Evolutionary conservation across 495 filamentous ascomycete genomes (phyloP), one percentile per base, ranked within the genome.

Genomic region (Viridothelium virens): DNA sequence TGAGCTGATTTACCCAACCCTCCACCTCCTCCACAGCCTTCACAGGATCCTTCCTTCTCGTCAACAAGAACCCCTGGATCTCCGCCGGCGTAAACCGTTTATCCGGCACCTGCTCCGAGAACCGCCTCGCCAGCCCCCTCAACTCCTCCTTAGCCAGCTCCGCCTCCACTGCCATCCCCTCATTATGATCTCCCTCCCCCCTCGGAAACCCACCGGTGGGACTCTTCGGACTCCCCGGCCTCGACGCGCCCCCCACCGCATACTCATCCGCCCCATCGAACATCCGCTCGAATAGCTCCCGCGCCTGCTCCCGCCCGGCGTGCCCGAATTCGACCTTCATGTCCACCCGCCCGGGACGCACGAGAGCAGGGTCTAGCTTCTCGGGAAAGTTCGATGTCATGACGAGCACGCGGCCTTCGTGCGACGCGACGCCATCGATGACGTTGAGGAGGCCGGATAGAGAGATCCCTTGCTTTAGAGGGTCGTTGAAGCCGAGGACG

Each of bases 341-440:
- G 70, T 95, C 91, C 4, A 92, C 84, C 2, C 91, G 82, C 1
- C 89, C 90, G 0, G 89, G 88, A 1, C 91, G 83, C 65, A 91
- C 86, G 12, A 95, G 80, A 1, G 91, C 91, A 2, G 83, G 78
- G 73, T 94, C 90, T 2, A 95, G 80, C 18, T 82, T 79, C 67
- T 92, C 87, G 1, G 86, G 87, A 64, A 86, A 82, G 74, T 95
- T 95, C 33, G 89, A 92, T 0, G 91, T 94, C 86, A 94, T 91
- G 76, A 94, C 85, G 7, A 94, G 81, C 9, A 93, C 83, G 37
- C 89, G 83, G 36, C 90, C 91, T 76, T 93, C 90, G 65, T 91
- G 87, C 1, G 87, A 87, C 6, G 88, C 87, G 0, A 92, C 90
- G 37, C 91, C 90, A 70, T 95, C 91, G 67, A 95, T 89, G 56